Evolutionary conservation across 129 eudicot genomes (phyloP), one percentile per base, ranked within the genome.

Genomic region (Chrysanthemum makinoi): DNA sequence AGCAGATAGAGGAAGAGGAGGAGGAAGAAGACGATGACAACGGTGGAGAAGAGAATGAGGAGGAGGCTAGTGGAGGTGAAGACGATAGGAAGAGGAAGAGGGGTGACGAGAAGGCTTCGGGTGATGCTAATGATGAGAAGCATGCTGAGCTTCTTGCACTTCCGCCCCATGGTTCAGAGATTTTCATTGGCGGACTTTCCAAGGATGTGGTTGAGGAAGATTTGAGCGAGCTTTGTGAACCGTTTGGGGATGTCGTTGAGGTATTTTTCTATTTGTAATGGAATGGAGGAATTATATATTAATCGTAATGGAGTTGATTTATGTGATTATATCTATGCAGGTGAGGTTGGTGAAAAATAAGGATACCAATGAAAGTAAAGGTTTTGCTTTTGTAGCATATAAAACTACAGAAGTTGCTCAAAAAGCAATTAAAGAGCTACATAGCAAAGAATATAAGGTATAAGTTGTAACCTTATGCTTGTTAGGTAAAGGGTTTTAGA

Each of bases 111-210:
- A 85, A 83, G 53, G 81, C 76, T 48, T 75, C 78, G 9, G 47
- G 75, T 33, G 76, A 80, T 15, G 86, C 46, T 5, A 88, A 86
- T 30, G 80, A 63, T 13, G 86, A 72, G 52, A 83, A 90, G 78
- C 84, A 62, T 80, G 87, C 84, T 62, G 94, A 90, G 66, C 86
- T 95, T 76, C 96, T 95, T 69, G 83, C 90, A 61, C 86, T 87
- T 61, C 99, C 99, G 18, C 97, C 99, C 2, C 89, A 86, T 71
- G 97, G 99, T n/a, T 87, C 99, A 6, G 99, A 95, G 81, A 79
- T 95, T 64, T 95, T 95, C 72, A 88, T 95, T 77, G 99, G 99
- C 56, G 99, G 89, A 2, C 93, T 95, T 81, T 85, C 96, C 49
- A 86, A 88, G 63, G 97, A 95, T 73, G 81, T 86, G 72, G 75